Evolutionary conservation across 768 basidiomycete species (phyloP).

Genomic region (Pholiota microspora): DNA sequence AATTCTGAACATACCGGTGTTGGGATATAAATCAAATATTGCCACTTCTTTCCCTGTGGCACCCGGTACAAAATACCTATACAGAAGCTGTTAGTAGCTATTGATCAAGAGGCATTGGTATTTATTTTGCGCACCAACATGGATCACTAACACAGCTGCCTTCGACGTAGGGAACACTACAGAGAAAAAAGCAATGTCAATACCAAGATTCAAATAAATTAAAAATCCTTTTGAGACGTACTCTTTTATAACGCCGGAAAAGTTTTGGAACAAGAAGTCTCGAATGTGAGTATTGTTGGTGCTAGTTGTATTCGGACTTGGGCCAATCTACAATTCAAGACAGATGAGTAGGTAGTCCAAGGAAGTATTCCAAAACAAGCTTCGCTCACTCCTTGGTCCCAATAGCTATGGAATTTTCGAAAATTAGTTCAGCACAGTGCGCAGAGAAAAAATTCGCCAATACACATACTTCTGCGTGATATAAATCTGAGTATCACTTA

Average conservation of each 20-base stretch:
- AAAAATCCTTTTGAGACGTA: slow-evolving; percentile 15
- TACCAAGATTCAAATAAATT: neutral
- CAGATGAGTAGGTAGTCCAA: neutral
- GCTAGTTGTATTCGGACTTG: slow-evolving; percentile 39
- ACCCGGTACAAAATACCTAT: slow-evolving; percentile 44
- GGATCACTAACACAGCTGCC: slow-evolving; percentile 59
- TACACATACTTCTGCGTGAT: slow-evolving; percentile 60
- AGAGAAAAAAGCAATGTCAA: neutral
- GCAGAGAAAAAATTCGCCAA: no score
- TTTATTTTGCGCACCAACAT: slow-evolving; percentile 41
- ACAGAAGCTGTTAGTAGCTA: neutral
- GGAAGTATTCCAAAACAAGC: neutral
- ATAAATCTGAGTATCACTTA: no score
- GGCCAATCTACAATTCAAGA: slow-evolving; percentile 31
- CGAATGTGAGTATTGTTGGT: slow-evolving; percentile 54
- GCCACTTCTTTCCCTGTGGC: slow-evolving; percentile 59
- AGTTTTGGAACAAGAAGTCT: slow-evolving; percentile 55
- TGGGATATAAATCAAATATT: slow-evolving; percentile 57
- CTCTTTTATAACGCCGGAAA: slow-evolving; percentile 52
- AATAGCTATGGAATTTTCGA: no score
- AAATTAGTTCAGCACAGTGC: no score
- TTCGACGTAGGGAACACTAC: slow-evolving; percentile 47
- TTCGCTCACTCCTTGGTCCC: slow-evolving; percentile 51
- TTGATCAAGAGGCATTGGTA: neutral
- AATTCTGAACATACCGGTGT: slow-evolving; percentile 49